Percentiles rank a stretch among this genome's conserved stretches.
These are phyloP conservation scores for Lactarius vividus DNA, from an alignment of 768 basidiomycete species.

Conservation along the genomic window DNA sequence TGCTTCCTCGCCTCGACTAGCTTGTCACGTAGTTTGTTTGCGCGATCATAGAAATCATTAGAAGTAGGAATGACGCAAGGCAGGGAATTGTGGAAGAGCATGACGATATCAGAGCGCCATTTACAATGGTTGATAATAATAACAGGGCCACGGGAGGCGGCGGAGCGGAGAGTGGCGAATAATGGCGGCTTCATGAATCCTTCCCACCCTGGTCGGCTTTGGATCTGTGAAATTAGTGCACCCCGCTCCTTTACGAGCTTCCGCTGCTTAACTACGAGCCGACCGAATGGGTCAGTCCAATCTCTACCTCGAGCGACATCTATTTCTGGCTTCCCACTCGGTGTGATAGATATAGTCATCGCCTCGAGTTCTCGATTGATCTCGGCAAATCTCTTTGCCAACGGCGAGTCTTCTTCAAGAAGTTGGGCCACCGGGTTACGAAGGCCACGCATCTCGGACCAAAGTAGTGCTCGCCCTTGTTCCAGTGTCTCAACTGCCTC, in stretches of 20 bases:
- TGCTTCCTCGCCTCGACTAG: not conserved
- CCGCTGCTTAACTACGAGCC: not conserved
- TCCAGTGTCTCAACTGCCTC: constrained; percentile 13
- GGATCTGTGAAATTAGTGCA: not conserved
- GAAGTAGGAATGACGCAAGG: not conserved
- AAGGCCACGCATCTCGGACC: constrained; percentile 12
- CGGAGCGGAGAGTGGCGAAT: not conserved
- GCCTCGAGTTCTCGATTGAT: not conserved
- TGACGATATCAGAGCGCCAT: constrained; percentile 5
- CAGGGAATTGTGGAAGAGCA: not conserved
- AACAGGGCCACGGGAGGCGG: constrained; percentile 7
- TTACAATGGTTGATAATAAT: constrained; percentile 6
- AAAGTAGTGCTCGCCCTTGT: constrained; percentile 5
- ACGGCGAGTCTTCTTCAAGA: not conserved
- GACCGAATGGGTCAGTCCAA: not conserved
- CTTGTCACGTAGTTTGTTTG: not conserved
- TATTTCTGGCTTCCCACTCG: not conserved
- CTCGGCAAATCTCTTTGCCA: not conserved
- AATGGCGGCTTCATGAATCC: not conserved
- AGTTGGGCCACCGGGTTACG: not conserved
- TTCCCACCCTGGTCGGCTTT: not conserved
- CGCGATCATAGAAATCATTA: not conserved
- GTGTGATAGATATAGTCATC: not conserved
- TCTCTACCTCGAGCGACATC: not conserved
- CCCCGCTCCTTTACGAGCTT: constrained; percentile 1